A percentile compares a stretch with the other conserved stretches of the same genome.
These are phyloP conservation scores for Fagus sylvatica DNA, from an alignment of 306 rosid genomes.

Conservation along the genomic window DNA sequence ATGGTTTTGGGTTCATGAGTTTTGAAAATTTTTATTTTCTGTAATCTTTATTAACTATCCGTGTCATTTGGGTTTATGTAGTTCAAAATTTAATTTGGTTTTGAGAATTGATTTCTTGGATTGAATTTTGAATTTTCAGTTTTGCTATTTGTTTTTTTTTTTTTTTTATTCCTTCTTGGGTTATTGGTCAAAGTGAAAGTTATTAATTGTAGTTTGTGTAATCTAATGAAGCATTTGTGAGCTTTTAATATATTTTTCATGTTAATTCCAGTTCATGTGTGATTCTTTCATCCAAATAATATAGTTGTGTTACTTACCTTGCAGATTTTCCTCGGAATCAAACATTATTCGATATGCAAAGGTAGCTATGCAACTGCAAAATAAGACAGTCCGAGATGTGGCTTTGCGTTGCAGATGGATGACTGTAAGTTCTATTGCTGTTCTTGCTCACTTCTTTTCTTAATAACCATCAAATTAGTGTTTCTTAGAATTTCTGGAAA, in stretches of 20 bases:
- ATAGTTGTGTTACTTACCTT: conserved; percentile 8
- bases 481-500: not conserved
- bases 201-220: not conserved
- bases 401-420: conserved; percentile 98
- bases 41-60: not conserved
- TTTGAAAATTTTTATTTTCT: not conserved
- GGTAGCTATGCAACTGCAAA: conserved; percentile 80
- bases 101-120: not conserved
- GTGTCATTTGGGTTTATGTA: not conserved
- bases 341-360: conserved; percentile 74
- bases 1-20: no score
- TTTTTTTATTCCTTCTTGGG: not conserved
- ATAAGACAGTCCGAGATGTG: conserved; percentile 88
- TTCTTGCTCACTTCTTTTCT: conserved; percentile 8
- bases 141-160: not conserved
- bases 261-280: not conserved
- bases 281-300: conserved; percentile 3
- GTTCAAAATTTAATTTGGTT: not conserved
- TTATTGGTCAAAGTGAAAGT: not conserved
- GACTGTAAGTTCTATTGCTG: conserved; percentile 63
- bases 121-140: not conserved
- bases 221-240: not conserved
- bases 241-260: not conserved
- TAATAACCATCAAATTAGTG: conserved; percentile 14
- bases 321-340: conserved; percentile 60